Evolutionary conservation across 139 green algal genomes (phyloP).

Genomic region (Penium margaritaceum): DNA sequence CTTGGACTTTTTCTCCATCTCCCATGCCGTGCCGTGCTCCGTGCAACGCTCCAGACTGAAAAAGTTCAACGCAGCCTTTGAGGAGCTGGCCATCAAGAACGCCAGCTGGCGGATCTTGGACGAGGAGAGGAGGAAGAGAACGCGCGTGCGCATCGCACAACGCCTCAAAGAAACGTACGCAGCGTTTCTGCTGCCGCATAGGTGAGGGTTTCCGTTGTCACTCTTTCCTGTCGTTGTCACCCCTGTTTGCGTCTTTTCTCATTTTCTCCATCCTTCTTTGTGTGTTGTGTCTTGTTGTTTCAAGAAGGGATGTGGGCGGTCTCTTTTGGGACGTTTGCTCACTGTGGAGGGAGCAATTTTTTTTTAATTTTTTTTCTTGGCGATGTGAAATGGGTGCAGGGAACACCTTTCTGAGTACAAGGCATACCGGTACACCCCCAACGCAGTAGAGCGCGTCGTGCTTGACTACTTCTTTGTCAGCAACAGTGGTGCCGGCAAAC

Average conservation of each 20-base stretch:
- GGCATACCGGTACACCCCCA: conserved; percentile 17
- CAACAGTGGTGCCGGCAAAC: not conserved
- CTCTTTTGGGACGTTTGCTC: no score
- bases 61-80: conserved; percentile 20
- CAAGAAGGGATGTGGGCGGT: no score
- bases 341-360: no score
- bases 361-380: no score
- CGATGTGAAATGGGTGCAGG: not conserved
- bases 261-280: no score
- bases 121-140: not conserved
- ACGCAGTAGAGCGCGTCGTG: conserved; percentile 16
- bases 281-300: no score
- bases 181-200: conserved; percentile 12
- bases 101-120: conserved; percentile 4
- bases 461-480: conserved; percentile 23
- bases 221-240: no score
- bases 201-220: not conserved
- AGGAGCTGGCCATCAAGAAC: conserved; percentile 24
- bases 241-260: no score
- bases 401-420: conserved; percentile 18
- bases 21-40: no score
- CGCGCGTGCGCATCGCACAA: not conserved
- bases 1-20: no score
- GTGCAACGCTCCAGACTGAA: no score
- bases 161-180: conserved; percentile 14